These are phyloP conservation scores for Agaricales sp. DNA, from an alignment of 1,284 basidiomycete genomes.

Conservation along the genomic window DNA sequence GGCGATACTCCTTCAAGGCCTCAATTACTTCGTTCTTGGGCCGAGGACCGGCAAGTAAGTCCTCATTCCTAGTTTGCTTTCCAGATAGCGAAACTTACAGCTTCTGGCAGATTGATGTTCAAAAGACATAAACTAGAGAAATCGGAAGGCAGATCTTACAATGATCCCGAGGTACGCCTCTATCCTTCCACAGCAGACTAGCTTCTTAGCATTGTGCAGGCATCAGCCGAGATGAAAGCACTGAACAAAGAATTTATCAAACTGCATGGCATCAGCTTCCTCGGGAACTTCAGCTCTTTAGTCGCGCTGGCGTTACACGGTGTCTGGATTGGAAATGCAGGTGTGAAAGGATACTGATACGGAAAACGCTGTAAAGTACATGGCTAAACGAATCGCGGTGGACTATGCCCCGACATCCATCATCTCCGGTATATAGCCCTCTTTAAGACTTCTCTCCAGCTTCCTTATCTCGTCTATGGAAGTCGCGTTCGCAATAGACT, in stretches of 20 bases:
- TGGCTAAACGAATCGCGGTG: slow-evolving; percentile 9
- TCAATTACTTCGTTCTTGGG: slow-evolving; percentile 52
- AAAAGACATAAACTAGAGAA: slow-evolving; percentile 66
- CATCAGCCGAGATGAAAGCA: slow-evolving; percentile 58
- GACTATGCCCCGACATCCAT: slow-evolving; percentile 61
- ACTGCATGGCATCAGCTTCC: slow-evolving; percentile 59
- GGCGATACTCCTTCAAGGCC: slow-evolving; percentile 38
- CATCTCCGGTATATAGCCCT: slow-evolving; percentile 74
- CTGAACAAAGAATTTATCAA: slow-evolving; percentile 54
- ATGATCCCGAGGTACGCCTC: slow-evolving; percentile 45
- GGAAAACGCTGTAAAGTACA: slow-evolving; percentile 14
- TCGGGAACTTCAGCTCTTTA: slow-evolving; percentile 54
- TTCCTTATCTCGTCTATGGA: slow-evolving; percentile 87
- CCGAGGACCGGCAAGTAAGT: slow-evolving; percentile 60
- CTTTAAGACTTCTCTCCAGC: slow-evolving; percentile 80
- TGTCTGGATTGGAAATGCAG: slow-evolving; percentile 53
- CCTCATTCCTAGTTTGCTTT: slow-evolving; percentile 3
- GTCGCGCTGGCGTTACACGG: slow-evolving; percentile 63
- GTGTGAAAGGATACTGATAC: slow-evolving; percentile 27
- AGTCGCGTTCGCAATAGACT: slow-evolving; percentile 83
- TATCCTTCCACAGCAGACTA: slow-evolving; percentile 1
- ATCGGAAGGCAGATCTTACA: slow-evolving; percentile 59
- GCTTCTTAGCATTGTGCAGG: slow-evolving; percentile 25
- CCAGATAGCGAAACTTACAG: slow-evolving; percentile 2
- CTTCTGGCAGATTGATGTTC: slow-evolving; percentile 49